These are phyloP conservation scores for Trametes polyzona DNA, from an alignment of 1,284 basidiomycete genomes.

Conservation along the genomic window DNA sequence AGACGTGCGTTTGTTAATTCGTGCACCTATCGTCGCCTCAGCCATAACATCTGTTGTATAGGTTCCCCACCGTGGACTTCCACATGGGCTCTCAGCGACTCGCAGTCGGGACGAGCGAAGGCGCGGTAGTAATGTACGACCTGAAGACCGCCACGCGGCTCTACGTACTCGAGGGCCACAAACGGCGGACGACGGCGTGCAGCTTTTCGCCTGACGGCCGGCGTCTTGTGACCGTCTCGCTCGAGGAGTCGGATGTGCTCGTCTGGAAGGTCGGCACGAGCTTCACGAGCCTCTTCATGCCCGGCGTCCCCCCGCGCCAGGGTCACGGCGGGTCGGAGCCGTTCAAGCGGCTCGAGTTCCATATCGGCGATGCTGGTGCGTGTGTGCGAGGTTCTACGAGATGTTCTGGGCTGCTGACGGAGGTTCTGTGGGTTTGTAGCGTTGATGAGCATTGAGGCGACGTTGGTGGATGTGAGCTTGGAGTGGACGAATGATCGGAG, in stretches of 20 bases:
- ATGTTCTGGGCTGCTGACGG: background rate
- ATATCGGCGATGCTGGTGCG: conserved; percentile 66
- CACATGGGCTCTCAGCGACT: conserved; percentile 85
- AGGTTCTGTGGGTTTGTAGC: conserved; percentile 44
- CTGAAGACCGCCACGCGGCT: conserved; percentile 94
- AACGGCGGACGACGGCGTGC: conserved; percentile 76
- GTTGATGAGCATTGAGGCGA: conserved; percentile 70
- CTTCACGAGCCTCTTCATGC: conserved; percentile 87
- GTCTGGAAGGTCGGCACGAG: conserved; percentile 92
- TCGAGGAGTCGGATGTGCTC: conserved; percentile 81
- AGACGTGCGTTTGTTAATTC: conserved; percentile 61
- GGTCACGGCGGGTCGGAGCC: conserved; percentile 80
- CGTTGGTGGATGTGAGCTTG: conserved; percentile 75
- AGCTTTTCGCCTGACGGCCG: conserved; percentile 94
- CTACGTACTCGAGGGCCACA: conserved; percentile 94
- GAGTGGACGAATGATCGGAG: conserved; percentile 85
- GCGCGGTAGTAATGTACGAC: conserved; percentile 95
- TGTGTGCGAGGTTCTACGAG: background rate
- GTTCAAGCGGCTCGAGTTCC: conserved; percentile 83
- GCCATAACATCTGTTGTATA: conserved; percentile 34
- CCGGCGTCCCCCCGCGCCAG: conserved; percentile 91
- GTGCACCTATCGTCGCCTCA: background rate
- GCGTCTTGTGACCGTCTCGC: conserved; percentile 84
- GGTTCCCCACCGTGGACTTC: conserved; percentile 93
- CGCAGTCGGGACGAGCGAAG: conserved; percentile 93